Percentiles rank a stretch among this genome's conserved stretches.
These are phyloP conservation scores for Corymbia maculata DNA, from an alignment of 345 rosid genomes.

Conservation along the genomic window DNA sequence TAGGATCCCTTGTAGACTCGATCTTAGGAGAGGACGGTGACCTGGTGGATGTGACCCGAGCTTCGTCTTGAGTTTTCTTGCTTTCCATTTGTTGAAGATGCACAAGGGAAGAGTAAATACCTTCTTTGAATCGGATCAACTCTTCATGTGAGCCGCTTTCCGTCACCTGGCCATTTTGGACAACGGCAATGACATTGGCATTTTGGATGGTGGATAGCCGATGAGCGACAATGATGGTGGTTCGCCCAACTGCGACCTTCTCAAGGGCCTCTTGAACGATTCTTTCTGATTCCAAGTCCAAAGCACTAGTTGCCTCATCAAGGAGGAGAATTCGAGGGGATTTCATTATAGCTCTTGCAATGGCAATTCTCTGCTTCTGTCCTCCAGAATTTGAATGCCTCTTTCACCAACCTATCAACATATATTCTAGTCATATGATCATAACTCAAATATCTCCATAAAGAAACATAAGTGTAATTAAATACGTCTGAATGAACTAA, in stretches of 20 bases:
- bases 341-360: conserved; percentile 26
- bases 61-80: background rate
- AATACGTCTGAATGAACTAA: background rate
- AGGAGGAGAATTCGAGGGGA: conserved; percentile 27
- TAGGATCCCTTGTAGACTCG: background rate
- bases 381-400: conserved; percentile 35
- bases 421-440: background rate
- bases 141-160: conserved; percentile 22
- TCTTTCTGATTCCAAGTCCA: conserved; percentile 25
- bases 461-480: background rate
- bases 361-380: conserved; percentile 33
- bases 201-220: conserved; percentile 25
- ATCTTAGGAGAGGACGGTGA: background rate
- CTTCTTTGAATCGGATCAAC: conserved; percentile 9
- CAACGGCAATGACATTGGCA: conserved; percentile 11
- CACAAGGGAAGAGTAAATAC: conserved; percentile 3
- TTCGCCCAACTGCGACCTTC: conserved; percentile 15
- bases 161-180: conserved; percentile 16
- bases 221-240: conserved; percentile 21
- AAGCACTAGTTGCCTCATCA: conserved; percentile 34
- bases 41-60: background rate
- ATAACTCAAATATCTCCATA: background rate
- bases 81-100: background rate
- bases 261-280: conserved; percentile 22
- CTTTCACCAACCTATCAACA: conserved; percentile 22